Base-by-base conservation (phyloP, 371 early-diverging fungal genomes). In the Smittium culicis region DNA sequence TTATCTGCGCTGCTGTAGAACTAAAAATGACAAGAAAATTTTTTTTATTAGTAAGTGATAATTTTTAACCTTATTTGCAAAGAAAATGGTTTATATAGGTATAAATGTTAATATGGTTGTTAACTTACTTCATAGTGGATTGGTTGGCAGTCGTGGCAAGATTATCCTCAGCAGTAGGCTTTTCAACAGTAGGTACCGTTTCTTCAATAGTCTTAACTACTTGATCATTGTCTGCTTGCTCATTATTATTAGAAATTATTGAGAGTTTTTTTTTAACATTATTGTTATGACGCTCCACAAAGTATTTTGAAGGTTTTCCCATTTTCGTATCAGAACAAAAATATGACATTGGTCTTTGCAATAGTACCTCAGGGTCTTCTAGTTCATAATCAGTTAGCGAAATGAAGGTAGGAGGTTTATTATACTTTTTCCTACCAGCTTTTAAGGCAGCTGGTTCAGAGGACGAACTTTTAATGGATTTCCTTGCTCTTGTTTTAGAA, bases 271-370 rank as follows among this genome's bases (percentile, higher is more conserved):
- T 75, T 57, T 68, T 74, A 1, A 75, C 61, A 8, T 61, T 16
- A 2, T 64, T 63, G 57, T 76, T 76, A n/a, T 76, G 72, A 20
- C 67, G 56, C 24, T 73, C 73, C 35, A 76, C 68, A 61, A 70
- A 71, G 55, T 68, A 68, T 0, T 66, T 16, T 1, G 76, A 72
- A 14, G 76, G 76, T 28, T 20, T 35, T 2, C 76, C 76, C 34
- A 73, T 69, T 33, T 70, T 67, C 5, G 58, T 66, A 59, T 76
- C 77, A 25, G 66, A 59, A 63, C 76, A 76, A 54, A 76, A 76
- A 32, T 68, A 76, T 1, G 68, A 54, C 1, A 76, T 76, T 1
- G 76, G 73, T 64, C 72, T 34, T 33, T 64, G 67, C 62, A 55
- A 68, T 34, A 76, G 69, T 31, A 60, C 71, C 14, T 76, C 77